Percentiles rank a stretch among this genome's conserved stretches.
Conservation (phyloP, 805 yeast genomes). For the Helenozyma baotianmanensis region DNA sequence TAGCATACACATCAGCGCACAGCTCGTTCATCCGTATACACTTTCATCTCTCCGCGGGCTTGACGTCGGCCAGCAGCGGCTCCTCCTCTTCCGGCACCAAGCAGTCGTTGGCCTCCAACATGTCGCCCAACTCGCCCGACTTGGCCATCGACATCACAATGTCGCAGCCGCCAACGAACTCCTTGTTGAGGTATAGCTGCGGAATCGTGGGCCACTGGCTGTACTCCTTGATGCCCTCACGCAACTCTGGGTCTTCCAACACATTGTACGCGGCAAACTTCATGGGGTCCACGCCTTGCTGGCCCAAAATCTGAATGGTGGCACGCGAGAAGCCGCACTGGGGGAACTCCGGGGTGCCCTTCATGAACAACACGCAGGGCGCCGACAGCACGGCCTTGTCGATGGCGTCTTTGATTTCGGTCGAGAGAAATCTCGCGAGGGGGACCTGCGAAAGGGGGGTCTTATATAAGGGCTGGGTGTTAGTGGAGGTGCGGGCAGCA, state of each 20-base stretch:
- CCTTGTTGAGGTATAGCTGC: constrained; percentile 84
- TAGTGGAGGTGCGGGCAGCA: background rate
- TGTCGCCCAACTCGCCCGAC: constrained; percentile 81
- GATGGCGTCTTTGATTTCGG: constrained; percentile 79
- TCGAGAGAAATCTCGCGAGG: constrained; percentile 50
- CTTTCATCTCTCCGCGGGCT: constrained; percentile 32
- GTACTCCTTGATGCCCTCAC: constrained; percentile 93
- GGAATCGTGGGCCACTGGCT: constrained; percentile 99
- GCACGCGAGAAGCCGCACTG: constrained; percentile 97
- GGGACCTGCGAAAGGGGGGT: constrained; percentile 1
- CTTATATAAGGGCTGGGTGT: constrained; percentile 1
- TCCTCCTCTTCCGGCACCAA: constrained; percentile 76
- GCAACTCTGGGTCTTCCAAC: constrained; percentile 86
- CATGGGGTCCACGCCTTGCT: constrained; percentile 93
- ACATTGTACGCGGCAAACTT: constrained; percentile 98
- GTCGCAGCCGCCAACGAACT: constrained; percentile 97
- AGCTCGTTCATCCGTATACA: background rate
- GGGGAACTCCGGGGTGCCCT: constrained; percentile 97
- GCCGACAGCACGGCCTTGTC: constrained; percentile 82
- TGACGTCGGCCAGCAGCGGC: constrained; percentile 25
- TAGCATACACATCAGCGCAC: background rate
- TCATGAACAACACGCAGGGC: constrained; percentile 96
- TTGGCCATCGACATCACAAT: constrained; percentile 88
- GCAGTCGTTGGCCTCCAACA: constrained; percentile 74
- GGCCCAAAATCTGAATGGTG: constrained; percentile 87